A percentile compares a stretch with the other conserved stretches of the same genome.
phyloP scores from a whole-genome alignment of 805 yeast species.

The Candida yuanshanica region DNA sequence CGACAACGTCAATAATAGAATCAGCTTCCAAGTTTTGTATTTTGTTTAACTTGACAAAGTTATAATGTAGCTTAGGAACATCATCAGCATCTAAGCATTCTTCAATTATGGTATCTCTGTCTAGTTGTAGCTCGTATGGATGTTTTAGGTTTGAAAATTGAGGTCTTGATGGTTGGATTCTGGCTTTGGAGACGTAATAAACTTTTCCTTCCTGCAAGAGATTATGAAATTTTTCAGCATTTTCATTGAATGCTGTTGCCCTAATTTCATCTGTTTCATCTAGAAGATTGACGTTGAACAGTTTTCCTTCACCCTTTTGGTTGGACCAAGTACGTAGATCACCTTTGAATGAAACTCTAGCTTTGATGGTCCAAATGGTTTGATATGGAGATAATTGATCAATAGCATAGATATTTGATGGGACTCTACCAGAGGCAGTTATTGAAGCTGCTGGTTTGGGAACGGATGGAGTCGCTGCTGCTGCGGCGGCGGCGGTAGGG shows the following conservation, averaged over 20 bases:
- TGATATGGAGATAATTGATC: conserved; percentile 90
- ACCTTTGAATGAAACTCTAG: conserved; percentile 82
- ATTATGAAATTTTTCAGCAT: conserved; percentile 74
- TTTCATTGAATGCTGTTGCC: conserved; percentile 89
- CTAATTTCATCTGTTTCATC: conserved; percentile 96
- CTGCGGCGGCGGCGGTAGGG: background rate
- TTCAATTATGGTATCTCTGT: conserved; percentile 69
- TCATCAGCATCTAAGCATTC: conserved; percentile 56
- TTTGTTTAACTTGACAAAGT: conserved; percentile 63
- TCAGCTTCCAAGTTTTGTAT: conserved; percentile 66
- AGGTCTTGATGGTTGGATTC: conserved; percentile 78
- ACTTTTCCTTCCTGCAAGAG: conserved; percentile 83
- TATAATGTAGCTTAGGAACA: conserved; percentile 77
- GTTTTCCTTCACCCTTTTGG: conserved; percentile 81
- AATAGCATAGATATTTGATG: conserved; percentile 57
- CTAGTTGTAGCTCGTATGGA: conserved; percentile 82
- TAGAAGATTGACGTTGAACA: conserved; percentile 79
- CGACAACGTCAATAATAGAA: conserved; percentile 78
- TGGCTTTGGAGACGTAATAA: conserved; percentile 75
- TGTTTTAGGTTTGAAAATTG: conserved; percentile 79
- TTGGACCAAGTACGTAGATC: conserved; percentile 87
- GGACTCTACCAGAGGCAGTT: conserved; percentile 20
- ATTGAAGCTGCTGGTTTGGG: conserved; percentile 7
- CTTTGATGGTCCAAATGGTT: conserved; percentile 87
- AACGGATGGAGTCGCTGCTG: conserved; percentile 12